Conservation (phyloP, 2,329 filamentous ascomycete genomes). For the Colletotrichum echinochloae region DNA sequence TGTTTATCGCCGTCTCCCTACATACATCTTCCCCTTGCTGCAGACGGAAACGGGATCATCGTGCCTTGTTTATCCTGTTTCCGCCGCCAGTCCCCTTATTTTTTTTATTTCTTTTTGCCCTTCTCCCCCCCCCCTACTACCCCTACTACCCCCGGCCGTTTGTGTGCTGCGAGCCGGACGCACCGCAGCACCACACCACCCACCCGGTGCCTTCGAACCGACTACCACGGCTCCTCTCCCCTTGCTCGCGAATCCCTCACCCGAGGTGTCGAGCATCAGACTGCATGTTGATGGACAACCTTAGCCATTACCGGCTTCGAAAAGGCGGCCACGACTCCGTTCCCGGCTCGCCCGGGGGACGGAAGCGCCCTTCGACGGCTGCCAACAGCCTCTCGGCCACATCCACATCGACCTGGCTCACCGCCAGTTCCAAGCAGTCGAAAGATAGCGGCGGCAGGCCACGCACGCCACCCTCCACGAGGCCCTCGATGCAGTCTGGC, state of each 20-base stretch:
- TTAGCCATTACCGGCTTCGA: conserved; percentile 23
- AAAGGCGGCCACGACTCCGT: conserved; percentile 7
- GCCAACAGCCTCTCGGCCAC: conserved; percentile 38
- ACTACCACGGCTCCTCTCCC: conserved; percentile 13
- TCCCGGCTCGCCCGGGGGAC: conserved; percentile 22
- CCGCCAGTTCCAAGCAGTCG: conserved; percentile 41
- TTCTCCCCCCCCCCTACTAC: no score
- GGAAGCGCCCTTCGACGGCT: conserved; percentile 28
- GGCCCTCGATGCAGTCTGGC: conserved; percentile 32
- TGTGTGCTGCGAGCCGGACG: conserved; percentile 9
- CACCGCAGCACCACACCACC: conserved; percentile 11
- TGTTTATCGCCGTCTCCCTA: conserved; percentile 5
- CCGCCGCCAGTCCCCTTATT: no score
- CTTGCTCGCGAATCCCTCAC: conserved; percentile 12
- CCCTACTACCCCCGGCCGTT: no score
- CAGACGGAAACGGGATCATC: not conserved
- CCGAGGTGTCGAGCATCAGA: conserved; percentile 11
- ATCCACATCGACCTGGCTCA: conserved; percentile 39
- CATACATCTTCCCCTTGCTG: conserved; percentile 3
- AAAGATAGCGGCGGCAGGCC: conserved; percentile 24
- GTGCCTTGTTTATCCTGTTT: not conserved
- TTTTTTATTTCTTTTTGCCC: not conserved
- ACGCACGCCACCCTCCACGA: conserved; percentile 35
- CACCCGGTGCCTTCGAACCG: not conserved
- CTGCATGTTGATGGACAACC: conserved; percentile 37